Evolutionary conservation across 176 grass and related monocot genomes (phyloP).

Genomic region (Carex cristatella): DNA sequence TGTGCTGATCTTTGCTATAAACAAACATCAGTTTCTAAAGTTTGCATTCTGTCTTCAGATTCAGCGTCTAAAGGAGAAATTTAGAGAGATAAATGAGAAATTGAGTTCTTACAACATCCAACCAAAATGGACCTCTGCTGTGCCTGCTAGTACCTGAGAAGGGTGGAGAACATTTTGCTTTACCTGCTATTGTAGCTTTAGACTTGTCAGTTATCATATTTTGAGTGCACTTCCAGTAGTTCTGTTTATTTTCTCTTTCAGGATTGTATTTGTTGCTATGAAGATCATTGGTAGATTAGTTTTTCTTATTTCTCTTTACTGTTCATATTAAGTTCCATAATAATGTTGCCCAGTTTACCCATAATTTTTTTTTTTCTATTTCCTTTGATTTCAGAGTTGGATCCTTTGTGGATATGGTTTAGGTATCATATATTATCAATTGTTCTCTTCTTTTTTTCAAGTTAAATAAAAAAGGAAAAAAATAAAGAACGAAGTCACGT

Average conservation of each 20-base stretch:
- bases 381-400: neutral
- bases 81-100: slow-evolving; percentile 77
- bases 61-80: slow-evolving; percentile 76
- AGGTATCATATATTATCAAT: neutral
- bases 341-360: neutral
- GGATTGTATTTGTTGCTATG: neutral
- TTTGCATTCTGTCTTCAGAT: slow-evolving; percentile 41
- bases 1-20: slow-evolving; percentile 11
- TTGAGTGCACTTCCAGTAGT: neutral
- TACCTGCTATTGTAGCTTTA: neutral
- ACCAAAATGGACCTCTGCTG: neutral
- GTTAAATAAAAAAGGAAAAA: neutral
- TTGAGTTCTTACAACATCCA: slow-evolving; percentile 43
- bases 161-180: neutral
- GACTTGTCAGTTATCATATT: neutral
- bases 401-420: neutral
- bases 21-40: neutral
- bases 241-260: neutral
- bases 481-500: neutral
- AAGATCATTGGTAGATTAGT: neutral
- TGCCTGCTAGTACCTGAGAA: neutral
- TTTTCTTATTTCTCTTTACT: neutral
- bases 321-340: neutral
- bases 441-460: neutral
- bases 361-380: neutral